phyloP scores from a whole-genome alignment of 2,329 filamentous ascomycete species.

The Pyrenochaeta sp. region DNA sequence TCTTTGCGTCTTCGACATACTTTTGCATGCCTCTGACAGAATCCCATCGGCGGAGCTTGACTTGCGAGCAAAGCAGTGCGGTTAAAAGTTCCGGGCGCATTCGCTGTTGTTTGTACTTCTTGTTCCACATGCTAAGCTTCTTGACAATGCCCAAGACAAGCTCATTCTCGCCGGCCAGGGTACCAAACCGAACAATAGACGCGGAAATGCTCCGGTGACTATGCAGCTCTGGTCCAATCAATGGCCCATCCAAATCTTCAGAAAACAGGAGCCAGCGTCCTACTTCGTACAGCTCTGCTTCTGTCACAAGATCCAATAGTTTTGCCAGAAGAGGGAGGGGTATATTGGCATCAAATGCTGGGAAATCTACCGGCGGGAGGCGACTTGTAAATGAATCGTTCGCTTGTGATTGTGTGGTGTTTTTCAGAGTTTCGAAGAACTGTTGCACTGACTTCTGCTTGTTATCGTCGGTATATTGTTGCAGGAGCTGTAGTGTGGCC shows the following conservation, averaged over 20 bases:
- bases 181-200: constrained; percentile 63
- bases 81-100: constrained; percentile 46
- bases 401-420: constrained; percentile 13
- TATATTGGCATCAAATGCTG: constrained; percentile 54
- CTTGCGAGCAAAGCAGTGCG: constrained; percentile 53
- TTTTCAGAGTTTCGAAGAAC: constrained; percentile 50
- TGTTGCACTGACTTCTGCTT: constrained; percentile 51
- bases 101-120: constrained; percentile 28
- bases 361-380: constrained; percentile 51
- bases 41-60: constrained; percentile 51
- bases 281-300: constrained; percentile 56
- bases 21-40: constrained; percentile 49
- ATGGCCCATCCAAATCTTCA: constrained; percentile 61
- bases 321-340: constrained; percentile 58
- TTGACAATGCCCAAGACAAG: constrained; percentile 43
- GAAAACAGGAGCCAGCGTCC: constrained; percentile 63
- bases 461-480: constrained; percentile 53
- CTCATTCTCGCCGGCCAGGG: constrained; percentile 55
- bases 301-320: constrained; percentile 60
- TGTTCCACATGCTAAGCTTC: constrained; percentile 22
- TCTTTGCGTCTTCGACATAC: constrained; percentile 31
- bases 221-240: constrained; percentile 57
- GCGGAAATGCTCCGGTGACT: constrained; percentile 57
- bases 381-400: constrained; percentile 35
- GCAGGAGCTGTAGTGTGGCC: constrained; percentile 47